These are phyloP conservation scores for Auricularia cornea DNA, from an alignment of 768 basidiomycete genomes.

Conservation along the genomic window DNA sequence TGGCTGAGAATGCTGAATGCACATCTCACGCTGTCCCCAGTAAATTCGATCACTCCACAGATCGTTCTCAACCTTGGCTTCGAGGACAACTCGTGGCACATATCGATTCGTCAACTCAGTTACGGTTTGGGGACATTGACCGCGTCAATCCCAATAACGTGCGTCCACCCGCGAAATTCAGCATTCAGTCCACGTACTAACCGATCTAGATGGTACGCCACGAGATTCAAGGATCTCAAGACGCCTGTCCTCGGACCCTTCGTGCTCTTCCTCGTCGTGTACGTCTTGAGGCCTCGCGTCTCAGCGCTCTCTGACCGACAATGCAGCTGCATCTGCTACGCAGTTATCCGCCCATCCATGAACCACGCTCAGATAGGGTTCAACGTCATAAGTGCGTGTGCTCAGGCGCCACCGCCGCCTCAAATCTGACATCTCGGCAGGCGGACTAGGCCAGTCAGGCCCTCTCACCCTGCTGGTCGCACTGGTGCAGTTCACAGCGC, in stretches of 20 bases:
- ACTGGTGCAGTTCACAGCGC: constrained; percentile 7
- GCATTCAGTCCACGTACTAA: no score
- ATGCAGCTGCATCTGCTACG: constrained; percentile 4
- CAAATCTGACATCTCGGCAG: background rate
- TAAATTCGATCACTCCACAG: constrained; percentile 3
- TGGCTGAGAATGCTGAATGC: no score
- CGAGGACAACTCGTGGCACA: constrained; percentile 7
- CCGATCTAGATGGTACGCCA: constrained; percentile 3
- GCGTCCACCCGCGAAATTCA: no score
- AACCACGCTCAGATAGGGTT: constrained; percentile 5
- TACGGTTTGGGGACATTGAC: background rate
- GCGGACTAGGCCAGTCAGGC: constrained; percentile 5
- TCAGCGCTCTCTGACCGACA: background rate
- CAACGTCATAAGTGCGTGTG: constrained; percentile 1
- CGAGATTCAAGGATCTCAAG: constrained; percentile 6
- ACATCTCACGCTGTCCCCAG: background rate
- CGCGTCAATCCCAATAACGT: constrained; percentile 4
- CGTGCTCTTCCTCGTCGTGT: constrained; percentile 6
- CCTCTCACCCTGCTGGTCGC: constrained; percentile 9
- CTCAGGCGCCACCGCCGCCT: background rate
- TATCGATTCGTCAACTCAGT: constrained; percentile 5
- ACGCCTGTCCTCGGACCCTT: constrained; percentile 6
- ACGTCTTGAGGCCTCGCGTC: background rate
- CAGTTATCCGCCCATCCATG: background rate
- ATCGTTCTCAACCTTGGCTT: constrained; percentile 9